These are phyloP conservation scores for Coemansia sp. DNA, from an alignment of 192 early-diverging fungal genomes.

Conservation along the genomic window DNA sequence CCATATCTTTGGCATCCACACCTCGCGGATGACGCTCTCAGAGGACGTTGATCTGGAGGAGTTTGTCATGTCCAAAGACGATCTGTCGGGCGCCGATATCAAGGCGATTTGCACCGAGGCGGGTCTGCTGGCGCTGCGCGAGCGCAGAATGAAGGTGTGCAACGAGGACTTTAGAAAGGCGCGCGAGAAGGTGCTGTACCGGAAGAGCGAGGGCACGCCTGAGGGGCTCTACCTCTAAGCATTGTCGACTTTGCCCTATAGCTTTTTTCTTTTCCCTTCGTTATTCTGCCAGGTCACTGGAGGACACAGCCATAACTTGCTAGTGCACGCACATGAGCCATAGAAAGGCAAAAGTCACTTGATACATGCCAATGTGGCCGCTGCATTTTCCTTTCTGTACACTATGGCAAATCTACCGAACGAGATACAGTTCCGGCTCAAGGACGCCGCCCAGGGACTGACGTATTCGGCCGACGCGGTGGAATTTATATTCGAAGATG, in stretches of 20 bases:
- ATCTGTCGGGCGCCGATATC: slow-evolving; percentile 96
- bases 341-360: not conserved
- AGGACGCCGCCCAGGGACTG: slow-evolving; percentile 27
- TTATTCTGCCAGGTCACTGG: not conserved
- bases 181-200: slow-evolving; percentile 97
- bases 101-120: slow-evolving; percentile 99
- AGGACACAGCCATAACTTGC: not conserved
- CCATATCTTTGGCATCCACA: slow-evolving; percentile 95
- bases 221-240: slow-evolving; percentile 86
- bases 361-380: too few species aligned
- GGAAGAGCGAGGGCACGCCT: slow-evolving; percentile 98
- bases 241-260: not conserved
- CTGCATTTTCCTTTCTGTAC: not conserved
- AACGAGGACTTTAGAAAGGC: slow-evolving; percentile 97
- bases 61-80: slow-evolving; percentile 99
- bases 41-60: slow-evolving; percentile 98
- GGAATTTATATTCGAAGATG: slow-evolving; percentile 37
- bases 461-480: slow-evolving; percentile 15
- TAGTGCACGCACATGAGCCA: not conserved
- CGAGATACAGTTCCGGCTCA: slow-evolving; percentile 29
- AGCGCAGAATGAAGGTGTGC: slow-evolving; percentile 97
- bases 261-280: not conserved
- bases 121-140: slow-evolving; percentile 93
- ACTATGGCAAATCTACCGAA: not conserved
- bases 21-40: slow-evolving; percentile 88